Evolutionary conservation across 305 asterid species (phyloP), one percentile per base, ranked within the genome.

Genomic region (Withania somnifera): DNA sequence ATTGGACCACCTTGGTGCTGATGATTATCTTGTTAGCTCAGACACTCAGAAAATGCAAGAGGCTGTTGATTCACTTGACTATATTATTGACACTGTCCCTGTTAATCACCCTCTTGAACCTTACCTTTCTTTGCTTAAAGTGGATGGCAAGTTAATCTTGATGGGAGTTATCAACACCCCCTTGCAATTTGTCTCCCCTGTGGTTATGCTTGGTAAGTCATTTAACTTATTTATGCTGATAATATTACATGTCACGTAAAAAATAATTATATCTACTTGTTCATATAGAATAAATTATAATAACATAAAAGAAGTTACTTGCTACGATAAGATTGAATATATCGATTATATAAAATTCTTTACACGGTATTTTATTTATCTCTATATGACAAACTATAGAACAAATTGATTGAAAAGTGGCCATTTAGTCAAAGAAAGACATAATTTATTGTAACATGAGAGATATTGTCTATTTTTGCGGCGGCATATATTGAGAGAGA

Each of bases 141-240:
- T 93, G 0, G 99, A 94, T 60, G 98, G 99, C 34, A 96, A 94
- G 83, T 83, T 96, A 84, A 93, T 96, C 84, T 80, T 96, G 87
- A 92, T 91, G 97, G 99, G 99, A 0, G 99, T 96, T n/a, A 92
- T 96, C 85, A 92, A 87, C 47, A 89, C 95, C 28, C 99, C 99
- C 0, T 69, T 96, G 92, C 94, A 96, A 42, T 96, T 96, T 73
- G n/a, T 96, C 40, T 60, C 91, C 14, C 99, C 99, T 11, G 85
- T 92, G 97, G 93, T 96, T 77, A 96, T 96, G 98, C 94, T 93
- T 2, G 98, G 98, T 95, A 77, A 89, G 97, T 87, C 40, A 73
- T 6, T 19, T 13, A 24, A 22, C 58, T 45, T 34, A 66, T 34
- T 32, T 66, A 66, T 4, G 5, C 38, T 34, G 5, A 34, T 36